Base-by-base conservation (phyloP, 2,329 filamentous ascomycete species). In the Arthroderma uncinatum region DNA sequence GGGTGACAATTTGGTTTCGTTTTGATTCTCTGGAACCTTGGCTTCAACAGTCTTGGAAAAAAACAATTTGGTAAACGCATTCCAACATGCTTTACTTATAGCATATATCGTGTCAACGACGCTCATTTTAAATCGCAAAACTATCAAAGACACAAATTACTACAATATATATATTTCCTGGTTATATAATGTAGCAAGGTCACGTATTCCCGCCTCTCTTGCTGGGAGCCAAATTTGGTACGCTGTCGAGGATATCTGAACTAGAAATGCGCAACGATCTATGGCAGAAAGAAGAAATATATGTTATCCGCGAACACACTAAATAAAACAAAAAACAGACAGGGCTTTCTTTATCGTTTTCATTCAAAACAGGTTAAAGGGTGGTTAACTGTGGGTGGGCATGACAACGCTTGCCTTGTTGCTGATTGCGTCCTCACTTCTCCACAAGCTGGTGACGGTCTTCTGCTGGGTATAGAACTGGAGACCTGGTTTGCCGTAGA, bases 401-500 rank as follows among this genome's bases (percentile, higher is more conserved):
- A 97, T 97, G 61, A 87, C 81, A 9, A 94, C 89, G 66, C 85
- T 83, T 14, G 91, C 91, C 80, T 91, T 92, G 63, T 84, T 87
- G 57, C 83, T 85, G 53, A 93, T 81, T 0, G 89, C 91, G 75
- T 96, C 91, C 67, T 91, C 84, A 60, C 81, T 83, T 67, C 83
- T 83, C 93, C 93, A 98, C 70, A 94, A 75, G 63, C 89, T 86
- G 55, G 93, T 98, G 53, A 98, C 93, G 2, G 93, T 98, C 87
- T 98, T 97, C 69, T 87, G 82, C 76, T 97, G 93, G 2, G 93
- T 98, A 74, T 95, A 97, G 71, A 98, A 98, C 69, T 87, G 85
- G 70, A 98, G 74, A 23, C 92, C 93, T 0, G 90, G 89, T 73
- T 88, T 87, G 63, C 93, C 93, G 74, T 98, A 98, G 71, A 98